Conservation (phyloP, 768 basidiomycete genomes). For the Epithele typhae region DNA sequence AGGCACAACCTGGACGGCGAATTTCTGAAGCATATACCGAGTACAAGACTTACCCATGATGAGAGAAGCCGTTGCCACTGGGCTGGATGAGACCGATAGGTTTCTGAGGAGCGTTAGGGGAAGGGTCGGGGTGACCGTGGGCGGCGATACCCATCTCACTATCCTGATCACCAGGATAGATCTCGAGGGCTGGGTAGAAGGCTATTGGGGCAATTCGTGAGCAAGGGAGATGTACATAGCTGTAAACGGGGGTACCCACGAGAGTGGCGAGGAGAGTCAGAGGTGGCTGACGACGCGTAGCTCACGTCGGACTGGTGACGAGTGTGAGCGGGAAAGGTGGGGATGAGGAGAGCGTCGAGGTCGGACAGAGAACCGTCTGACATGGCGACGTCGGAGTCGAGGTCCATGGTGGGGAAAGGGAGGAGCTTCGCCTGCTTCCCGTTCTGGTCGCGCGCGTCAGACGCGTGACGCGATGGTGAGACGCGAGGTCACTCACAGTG, state of each 20-base stretch:
- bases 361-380: slow-evolving; percentile 50
- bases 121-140: slow-evolving; percentile 26
- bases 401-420: slow-evolving; percentile 59
- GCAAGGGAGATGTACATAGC: neutral
- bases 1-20: neutral
- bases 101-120: slow-evolving; percentile 36
- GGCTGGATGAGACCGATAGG: slow-evolving; percentile 67
- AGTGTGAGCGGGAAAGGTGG: slow-evolving; percentile 48
- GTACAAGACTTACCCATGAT: slow-evolving; percentile 60
- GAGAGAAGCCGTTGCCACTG: slow-evolving; percentile 44
- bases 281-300: slow-evolving; percentile 35
- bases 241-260: too few relatives aligned
- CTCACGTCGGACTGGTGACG: slow-evolving; percentile 66
- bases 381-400: slow-evolving; percentile 69
- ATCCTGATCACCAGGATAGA: slow-evolving; percentile 51
- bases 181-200: slow-evolving; percentile 60
- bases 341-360: slow-evolving; percentile 48
- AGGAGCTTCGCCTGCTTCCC: slow-evolving; percentile 71
- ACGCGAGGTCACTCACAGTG: slow-evolving; percentile 17
- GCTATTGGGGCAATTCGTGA: slow-evolving; percentile 2
- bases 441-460: slow-evolving; percentile 33
- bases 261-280: slow-evolving; percentile 21
- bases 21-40: neutral
- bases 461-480: slow-evolving; percentile 16
- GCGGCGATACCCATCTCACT: slow-evolving; percentile 46